Conservation (phyloP, 2,329 filamentous ascomycete species). For the Tolypocladium pustulatum region DNA sequence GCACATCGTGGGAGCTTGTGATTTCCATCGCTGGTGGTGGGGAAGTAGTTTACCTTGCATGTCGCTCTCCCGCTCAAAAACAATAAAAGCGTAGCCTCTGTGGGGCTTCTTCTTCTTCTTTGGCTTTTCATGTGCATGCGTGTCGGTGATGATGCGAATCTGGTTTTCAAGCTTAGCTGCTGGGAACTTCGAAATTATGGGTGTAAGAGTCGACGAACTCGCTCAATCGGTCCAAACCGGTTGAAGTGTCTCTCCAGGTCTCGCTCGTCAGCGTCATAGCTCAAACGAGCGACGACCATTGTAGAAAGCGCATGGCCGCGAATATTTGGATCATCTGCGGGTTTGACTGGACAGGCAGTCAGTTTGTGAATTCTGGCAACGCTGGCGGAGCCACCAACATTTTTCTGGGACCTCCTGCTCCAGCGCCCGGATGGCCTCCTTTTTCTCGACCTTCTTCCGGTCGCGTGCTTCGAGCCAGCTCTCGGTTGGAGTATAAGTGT, state of each 20-base stretch:
- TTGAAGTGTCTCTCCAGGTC: constrained; percentile 92
- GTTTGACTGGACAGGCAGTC: constrained; percentile 51
- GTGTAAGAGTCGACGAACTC: constrained; percentile 41
- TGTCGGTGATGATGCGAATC: constrained; percentile 82
- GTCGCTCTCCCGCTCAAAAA: constrained; percentile 94
- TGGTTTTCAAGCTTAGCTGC: constrained; percentile 23
- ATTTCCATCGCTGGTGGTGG: constrained; percentile 15
- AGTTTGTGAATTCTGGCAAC: neutral
- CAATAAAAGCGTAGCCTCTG: constrained; percentile 89
- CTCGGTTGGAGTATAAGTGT: constrained; percentile 72
- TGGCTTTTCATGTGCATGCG: constrained; percentile 54
- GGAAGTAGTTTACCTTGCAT: constrained; percentile 78
- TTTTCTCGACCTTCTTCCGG: constrained; percentile 72
- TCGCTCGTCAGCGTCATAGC: constrained; percentile 79
- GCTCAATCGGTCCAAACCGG: constrained; percentile 86
- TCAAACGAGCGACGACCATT: constrained; percentile 80
- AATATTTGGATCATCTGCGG: constrained; percentile 75
- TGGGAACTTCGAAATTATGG: neutral
- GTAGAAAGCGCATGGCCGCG: constrained; percentile 93
- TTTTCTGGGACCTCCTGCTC: constrained; percentile 52
- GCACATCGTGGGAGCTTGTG: constrained; percentile 10
- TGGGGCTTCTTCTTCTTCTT: constrained; percentile 76
- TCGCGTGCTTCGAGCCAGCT: constrained; percentile 87
- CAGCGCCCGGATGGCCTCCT: constrained; percentile 52
- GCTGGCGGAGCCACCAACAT: constrained; percentile 34